Evolutionary conservation across 805 yeast species (phyloP).

Genomic region (Cyberlindnera bimundalis): DNA sequence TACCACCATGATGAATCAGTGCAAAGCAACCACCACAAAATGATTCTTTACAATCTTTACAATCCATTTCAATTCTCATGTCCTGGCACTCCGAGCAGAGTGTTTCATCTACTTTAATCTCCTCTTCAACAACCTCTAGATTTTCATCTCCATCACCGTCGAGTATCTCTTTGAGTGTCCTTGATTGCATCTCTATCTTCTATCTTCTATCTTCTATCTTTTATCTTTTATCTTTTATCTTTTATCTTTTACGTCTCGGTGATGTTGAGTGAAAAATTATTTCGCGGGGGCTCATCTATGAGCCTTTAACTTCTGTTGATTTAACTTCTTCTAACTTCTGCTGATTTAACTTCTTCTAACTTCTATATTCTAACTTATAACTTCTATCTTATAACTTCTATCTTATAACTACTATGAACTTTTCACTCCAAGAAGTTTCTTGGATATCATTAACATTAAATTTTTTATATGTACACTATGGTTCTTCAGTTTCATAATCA

Average conservation of each 20-base stretch:
- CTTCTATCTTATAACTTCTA: no score
- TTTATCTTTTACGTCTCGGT: no score
- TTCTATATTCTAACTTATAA: no score
- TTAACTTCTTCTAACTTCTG: no score
- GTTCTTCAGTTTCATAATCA: conserved; percentile 46
- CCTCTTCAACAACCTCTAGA: no score
- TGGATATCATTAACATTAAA: conserved; percentile 1
- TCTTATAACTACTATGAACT: no score
- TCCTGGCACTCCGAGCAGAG: conserved; percentile 71
- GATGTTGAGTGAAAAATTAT: not conserved
- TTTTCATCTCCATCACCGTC: conserved; percentile 35
- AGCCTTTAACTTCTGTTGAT: not conserved
- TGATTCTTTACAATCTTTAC: conserved; percentile 60
- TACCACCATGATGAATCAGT: conserved; percentile 68
- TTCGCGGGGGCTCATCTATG: not conserved
- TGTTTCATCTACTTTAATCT: conserved; percentile 31
- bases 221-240: no score
- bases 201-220: no score
- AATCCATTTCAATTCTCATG: conserved; percentile 63
- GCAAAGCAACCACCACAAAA: conserved; percentile 70
- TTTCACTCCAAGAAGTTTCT: no score
- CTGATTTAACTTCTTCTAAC: no score
- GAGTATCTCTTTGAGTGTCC: conserved; percentile 36
- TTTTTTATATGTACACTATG: conserved; percentile 26
- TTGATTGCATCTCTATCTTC: conserved; percentile 5